Conservation (phyloP, 768 basidiomycete species). For the Lyophyllum semitale region DNA sequence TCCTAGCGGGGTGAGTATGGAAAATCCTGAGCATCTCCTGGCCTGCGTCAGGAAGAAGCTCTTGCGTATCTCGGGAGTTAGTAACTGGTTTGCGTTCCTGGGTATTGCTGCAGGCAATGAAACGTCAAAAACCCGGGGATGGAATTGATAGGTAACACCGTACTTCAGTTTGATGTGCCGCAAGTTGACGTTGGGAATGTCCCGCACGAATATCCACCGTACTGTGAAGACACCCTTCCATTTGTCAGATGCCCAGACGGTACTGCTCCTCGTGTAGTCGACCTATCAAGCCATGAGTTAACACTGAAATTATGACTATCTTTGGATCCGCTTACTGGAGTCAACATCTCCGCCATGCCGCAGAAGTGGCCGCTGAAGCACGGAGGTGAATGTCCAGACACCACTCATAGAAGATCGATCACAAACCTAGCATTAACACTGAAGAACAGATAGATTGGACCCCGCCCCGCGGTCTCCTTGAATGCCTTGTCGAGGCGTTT, state of each 20-base stretch:
- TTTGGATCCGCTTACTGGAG: constrained; percentile 58
- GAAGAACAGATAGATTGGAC: constrained; percentile 98
- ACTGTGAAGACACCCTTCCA: constrained; percentile 99
- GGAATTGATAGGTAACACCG: constrained; percentile 18
- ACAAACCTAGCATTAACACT: constrained; percentile 88
- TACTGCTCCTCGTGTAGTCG: constrained; percentile 92
- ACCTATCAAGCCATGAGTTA: constrained; percentile 46
- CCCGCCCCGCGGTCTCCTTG: constrained; percentile 88
- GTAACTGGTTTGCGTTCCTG: constrained; percentile 98
- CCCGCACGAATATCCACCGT: constrained; percentile 95
- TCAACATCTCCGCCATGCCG: constrained; percentile 98
- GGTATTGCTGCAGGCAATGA: constrained; percentile 69
- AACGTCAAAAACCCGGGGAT: constrained; percentile 9
- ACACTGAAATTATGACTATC: background rate
- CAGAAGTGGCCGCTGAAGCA: constrained; percentile 87
- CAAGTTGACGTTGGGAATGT: constrained; percentile 87
- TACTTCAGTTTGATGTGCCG: constrained; percentile 89
- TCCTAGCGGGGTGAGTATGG: constrained; percentile 89
- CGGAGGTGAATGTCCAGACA: background rate
- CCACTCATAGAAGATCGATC: background rate
- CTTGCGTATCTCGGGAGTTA: constrained; percentile 97
- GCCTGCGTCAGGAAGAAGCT: constrained; percentile 92
- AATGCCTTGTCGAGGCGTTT: constrained; percentile 97
- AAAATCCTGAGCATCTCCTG: constrained; percentile 97
- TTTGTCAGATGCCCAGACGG: constrained; percentile 99